Percentiles rank a stretch among this genome's conserved stretches.
Evolutionary conservation across 768 basidiomycete species (phyloP).

Genomic region (Rhizopogon vinicolor): DNA sequence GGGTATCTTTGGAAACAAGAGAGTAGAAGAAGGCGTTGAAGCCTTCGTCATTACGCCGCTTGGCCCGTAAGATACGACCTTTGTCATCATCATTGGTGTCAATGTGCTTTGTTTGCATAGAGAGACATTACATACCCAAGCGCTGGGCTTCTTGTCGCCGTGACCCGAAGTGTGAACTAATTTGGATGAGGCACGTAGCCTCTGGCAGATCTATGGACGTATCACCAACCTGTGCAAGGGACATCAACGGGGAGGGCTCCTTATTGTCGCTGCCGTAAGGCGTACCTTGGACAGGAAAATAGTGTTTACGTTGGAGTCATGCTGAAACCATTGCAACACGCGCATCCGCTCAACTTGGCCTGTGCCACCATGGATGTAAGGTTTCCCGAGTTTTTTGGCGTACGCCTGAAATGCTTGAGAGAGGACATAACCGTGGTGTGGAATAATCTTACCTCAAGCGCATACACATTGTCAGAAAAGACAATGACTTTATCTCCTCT

Average conservation of each 20-base stretch:
- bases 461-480: slow-evolving; percentile 97
- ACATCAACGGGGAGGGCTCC: slow-evolving; percentile 10
- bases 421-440: slow-evolving; percentile 1
- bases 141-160: slow-evolving; percentile 97
- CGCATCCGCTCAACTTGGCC: slow-evolving; percentile 95
- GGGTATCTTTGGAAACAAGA: slow-evolving; percentile 96
- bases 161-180: slow-evolving; percentile 98
- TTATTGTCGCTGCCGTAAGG: slow-evolving; percentile 7
- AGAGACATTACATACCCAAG: slow-evolving; percentile 52
- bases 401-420: slow-evolving; percentile 56
- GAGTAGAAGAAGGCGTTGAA: slow-evolving; percentile 99
- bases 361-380: slow-evolving; percentile 94
- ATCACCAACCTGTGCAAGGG: slow-evolving; percentile 74
- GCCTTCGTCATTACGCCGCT: slow-evolving; percentile 96
- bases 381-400: slow-evolving; percentile 88
- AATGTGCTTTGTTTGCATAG: slow-evolving; percentile 10
- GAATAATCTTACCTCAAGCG: slow-evolving; percentile 68
- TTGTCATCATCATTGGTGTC: slow-evolving; percentile 9
- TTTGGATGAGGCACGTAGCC: slow-evolving; percentile 98
- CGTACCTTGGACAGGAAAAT: slow-evolving; percentile 95
- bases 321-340: slow-evolving; percentile 93
- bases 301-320: slow-evolving; percentile 92
- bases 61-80: slow-evolving; percentile 96
- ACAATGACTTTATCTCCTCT: slow-evolving; percentile 99
- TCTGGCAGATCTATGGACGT: slow-evolving; percentile 99